Conservation (phyloP, 164 flowering plant species). For the Saururus chinensis region DNA sequence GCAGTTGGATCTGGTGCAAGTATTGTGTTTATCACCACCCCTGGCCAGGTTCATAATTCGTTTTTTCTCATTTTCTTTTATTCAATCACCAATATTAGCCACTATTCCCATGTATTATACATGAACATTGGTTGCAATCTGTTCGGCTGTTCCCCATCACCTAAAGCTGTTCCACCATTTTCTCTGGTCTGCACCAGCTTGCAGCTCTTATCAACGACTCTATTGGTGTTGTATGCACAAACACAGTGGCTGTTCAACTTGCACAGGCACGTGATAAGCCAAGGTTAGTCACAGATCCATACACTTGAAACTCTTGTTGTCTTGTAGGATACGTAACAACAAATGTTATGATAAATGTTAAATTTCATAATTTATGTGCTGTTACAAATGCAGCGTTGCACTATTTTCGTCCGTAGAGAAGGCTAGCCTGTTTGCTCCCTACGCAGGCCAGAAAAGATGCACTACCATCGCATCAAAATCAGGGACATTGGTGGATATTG, state of each 20-base stretch:
- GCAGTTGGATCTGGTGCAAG: constrained; percentile 57
- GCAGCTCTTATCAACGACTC: constrained; percentile 89
- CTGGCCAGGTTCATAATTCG: constrained; percentile 44
- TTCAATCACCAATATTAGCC: background rate
- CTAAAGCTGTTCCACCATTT: background rate
- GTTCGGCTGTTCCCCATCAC: background rate
- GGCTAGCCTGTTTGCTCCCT: constrained; percentile 55
- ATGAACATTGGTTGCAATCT: background rate
- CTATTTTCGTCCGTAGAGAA: constrained; percentile 63
- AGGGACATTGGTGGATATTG: constrained; percentile 58
- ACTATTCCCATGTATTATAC: background rate
- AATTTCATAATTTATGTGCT: background rate
- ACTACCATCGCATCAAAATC: constrained; percentile 50
- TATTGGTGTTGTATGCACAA: constrained; percentile 75
- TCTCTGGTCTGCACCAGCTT: constrained; percentile 26
- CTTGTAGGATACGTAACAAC: background rate
- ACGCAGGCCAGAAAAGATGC: constrained; percentile 64
- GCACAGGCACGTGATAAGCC: constrained; percentile 80
- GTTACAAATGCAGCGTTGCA: constrained; percentile 41
- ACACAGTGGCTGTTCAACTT: constrained; percentile 84
- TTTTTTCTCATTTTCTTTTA: background rate
- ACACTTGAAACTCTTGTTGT: background rate
- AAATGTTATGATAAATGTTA: no score
- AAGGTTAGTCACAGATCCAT: constrained; percentile 23
- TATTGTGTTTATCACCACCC: constrained; percentile 82